Conservation (phyloP, 1,284 basidiomycete species). For the Marasmius oreades region DNA sequence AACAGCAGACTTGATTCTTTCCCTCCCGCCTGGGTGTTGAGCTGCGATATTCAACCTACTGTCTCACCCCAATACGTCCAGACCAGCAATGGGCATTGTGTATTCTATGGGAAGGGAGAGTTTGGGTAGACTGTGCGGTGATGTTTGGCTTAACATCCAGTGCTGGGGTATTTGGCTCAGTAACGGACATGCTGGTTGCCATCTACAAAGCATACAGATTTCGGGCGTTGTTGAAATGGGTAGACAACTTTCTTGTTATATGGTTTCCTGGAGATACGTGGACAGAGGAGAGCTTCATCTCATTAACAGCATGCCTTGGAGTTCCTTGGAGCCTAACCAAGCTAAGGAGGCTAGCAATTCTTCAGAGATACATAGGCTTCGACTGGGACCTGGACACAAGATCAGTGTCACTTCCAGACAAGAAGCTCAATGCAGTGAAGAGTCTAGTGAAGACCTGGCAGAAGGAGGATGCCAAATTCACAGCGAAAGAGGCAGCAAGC, state of each 20-base stretch:
- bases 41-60: constrained; percentile 36
- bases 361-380: constrained; percentile 35
- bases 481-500: constrained; percentile 22
- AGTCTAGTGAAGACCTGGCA: constrained; percentile 21
- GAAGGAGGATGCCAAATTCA: constrained; percentile 8
- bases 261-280: constrained; percentile 21
- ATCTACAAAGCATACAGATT: constrained; percentile 27
- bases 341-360: constrained; percentile 17
- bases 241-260: constrained; percentile 37
- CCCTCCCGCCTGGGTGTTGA: constrained; percentile 23
- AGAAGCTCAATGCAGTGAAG: constrained; percentile 20
- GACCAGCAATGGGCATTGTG: constrained; percentile 7
- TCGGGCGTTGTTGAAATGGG: constrained; percentile 33
- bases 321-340: constrained; percentile 33
- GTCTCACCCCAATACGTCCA: constrained; percentile 26
- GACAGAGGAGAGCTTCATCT: constrained; percentile 28
- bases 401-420: constrained; percentile 25
- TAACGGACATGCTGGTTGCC: constrained; percentile 33
- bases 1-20: constrained; percentile 18
- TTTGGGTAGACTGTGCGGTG: constrained; percentile 5
- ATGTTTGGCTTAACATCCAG: constrained; percentile 33
- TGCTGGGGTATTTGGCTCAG: constrained; percentile 32
- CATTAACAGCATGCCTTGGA: constrained; percentile 22
- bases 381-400: constrained; percentile 27
- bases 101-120: constrained; percentile 6